Percentiles rank a stretch among this genome's conserved stretches.
These are phyloP conservation scores for Fusarium sp. DNA, from an alignment of 2,329 filamentous ascomycete species.

Conservation along the genomic window DNA sequence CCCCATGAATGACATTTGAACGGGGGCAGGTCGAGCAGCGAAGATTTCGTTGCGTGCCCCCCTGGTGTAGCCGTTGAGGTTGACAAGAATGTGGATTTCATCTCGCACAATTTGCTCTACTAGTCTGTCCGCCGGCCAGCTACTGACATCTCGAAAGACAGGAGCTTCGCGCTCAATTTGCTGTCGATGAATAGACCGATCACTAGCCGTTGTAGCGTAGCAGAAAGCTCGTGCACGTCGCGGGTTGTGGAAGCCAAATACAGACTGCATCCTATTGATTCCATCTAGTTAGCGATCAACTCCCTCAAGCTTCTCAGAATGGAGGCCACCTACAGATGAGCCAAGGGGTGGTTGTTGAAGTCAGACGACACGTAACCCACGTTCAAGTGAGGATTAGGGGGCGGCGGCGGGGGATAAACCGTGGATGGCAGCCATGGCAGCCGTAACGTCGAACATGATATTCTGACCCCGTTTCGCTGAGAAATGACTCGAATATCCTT, in stretches of 20 bases:
- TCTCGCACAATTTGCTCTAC: conserved; percentile 90
- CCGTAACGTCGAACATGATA: conserved; percentile 90
- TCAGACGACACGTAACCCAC: conserved; percentile 98
- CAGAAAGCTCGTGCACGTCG: conserved; percentile 86
- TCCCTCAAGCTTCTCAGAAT: neutral
- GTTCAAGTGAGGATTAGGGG: conserved; percentile 87
- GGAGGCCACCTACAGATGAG: conserved; percentile 77
- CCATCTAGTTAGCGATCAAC: conserved; percentile 18
- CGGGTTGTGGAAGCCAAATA: conserved; percentile 91
- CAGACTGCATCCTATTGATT: conserved; percentile 86
- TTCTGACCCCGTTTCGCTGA: conserved; percentile 92
- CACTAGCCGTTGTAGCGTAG: conserved; percentile 94
- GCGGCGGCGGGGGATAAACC: conserved; percentile 88
- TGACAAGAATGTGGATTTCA: conserved; percentile 93
- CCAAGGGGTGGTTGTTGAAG: conserved; percentile 98
- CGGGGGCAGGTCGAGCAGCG: conserved; percentile 91
- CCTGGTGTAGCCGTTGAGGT: conserved; percentile 97
- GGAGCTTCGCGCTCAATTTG: conserved; percentile 96
- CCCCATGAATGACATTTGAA: conserved; percentile 99
- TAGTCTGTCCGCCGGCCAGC: conserved; percentile 87
- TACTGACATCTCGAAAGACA: conserved; percentile 89
- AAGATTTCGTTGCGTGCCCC: conserved; percentile 98
- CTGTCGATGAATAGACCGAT: conserved; percentile 88
- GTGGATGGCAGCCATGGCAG: conserved; percentile 87
- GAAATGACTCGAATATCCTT: conserved; percentile 95